Evolutionary conservation across 306 rosid genomes (phyloP).

Genomic region (Vachellia pachyceras): DNA sequence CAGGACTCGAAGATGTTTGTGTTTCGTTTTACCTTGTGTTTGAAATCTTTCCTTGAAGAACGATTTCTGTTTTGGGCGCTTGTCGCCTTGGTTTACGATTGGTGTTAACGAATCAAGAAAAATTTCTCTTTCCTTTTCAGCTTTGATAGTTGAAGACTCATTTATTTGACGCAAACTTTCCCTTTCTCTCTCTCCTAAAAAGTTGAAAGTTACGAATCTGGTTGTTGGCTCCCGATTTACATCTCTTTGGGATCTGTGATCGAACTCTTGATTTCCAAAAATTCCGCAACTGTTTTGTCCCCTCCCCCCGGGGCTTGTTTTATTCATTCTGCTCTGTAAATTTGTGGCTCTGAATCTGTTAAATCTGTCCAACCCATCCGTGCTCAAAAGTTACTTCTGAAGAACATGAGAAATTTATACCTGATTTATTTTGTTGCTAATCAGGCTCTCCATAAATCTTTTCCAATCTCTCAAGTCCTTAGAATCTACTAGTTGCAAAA

Average conservation of each 20-base stretch:
- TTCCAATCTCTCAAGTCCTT: conserved; percentile 34
- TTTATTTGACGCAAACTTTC: not conserved
- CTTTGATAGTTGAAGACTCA: not conserved
- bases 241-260: not conserved
- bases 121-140: not conserved
- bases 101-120: not conserved
- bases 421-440: conserved; percentile 10
- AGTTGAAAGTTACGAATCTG: conserved; percentile 14
- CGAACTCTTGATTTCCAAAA: not conserved
- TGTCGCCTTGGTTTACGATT: conserved; percentile 12
- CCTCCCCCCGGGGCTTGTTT: not conserved
- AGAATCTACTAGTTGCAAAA: too few species aligned
- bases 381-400: conserved; percentile 19
- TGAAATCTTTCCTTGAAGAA: not conserved
- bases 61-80: not conserved
- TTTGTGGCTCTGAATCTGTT: not conserved
- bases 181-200: conserved; percentile 16
- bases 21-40: not conserved
- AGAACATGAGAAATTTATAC: conserved; percentile 29
- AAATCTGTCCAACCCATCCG: not conserved
- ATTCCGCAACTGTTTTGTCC: not conserved
- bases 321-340: not conserved
- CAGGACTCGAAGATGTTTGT: not conserved
- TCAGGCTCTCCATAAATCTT: not conserved
- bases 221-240: not conserved